Evolutionary conservation across 768 basidiomycete genomes (phyloP).

Genomic region (Dendrothele bispora): DNA sequence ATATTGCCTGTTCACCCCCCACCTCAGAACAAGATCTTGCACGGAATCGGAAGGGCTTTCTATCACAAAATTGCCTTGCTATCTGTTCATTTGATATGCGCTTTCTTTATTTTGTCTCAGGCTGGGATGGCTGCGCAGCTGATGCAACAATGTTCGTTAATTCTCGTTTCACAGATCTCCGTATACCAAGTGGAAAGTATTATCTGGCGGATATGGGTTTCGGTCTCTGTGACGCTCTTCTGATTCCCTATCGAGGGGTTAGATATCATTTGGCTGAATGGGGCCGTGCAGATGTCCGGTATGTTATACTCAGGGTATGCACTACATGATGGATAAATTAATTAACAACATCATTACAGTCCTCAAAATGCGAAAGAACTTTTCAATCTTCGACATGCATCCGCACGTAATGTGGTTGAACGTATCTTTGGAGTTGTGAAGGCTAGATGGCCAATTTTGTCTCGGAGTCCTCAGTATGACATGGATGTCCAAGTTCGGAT

Average conservation of each 20-base stretch:
- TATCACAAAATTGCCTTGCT: slow-evolving; percentile 27
- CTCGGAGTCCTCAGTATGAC: slow-evolving; percentile 8
- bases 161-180: slow-evolving; percentile 10
- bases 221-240: slow-evolving; percentile 14
- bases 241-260: slow-evolving; percentile 23
- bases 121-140: slow-evolving; percentile 23
- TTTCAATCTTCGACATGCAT: slow-evolving; percentile 25
- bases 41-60: slow-evolving; percentile 20
- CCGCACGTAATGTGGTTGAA: slow-evolving; percentile 18
- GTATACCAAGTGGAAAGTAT: slow-evolving; percentile 15
- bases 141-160: slow-evolving; percentile 17
- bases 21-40: slow-evolving; percentile 9
- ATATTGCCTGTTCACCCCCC: slow-evolving; percentile 16
- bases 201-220: slow-evolving; percentile 20
- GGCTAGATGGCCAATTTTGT: slow-evolving; percentile 16
- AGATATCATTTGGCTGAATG: slow-evolving; percentile 26
- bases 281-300: slow-evolving; percentile 9
- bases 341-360: slow-evolving; percentile 6
- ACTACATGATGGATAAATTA: neutral
- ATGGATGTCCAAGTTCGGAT: slow-evolving; percentile 19
- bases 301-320: too few relatives aligned
- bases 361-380: slow-evolving; percentile 16
- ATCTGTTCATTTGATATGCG: slow-evolving; percentile 17
- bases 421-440: slow-evolving; percentile 21
- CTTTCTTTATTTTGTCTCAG: slow-evolving; percentile 21